Base-by-base conservation (phyloP, 2,329 filamentous ascomycete genomes). In the Beauveria scarabaeidicola region DNA sequence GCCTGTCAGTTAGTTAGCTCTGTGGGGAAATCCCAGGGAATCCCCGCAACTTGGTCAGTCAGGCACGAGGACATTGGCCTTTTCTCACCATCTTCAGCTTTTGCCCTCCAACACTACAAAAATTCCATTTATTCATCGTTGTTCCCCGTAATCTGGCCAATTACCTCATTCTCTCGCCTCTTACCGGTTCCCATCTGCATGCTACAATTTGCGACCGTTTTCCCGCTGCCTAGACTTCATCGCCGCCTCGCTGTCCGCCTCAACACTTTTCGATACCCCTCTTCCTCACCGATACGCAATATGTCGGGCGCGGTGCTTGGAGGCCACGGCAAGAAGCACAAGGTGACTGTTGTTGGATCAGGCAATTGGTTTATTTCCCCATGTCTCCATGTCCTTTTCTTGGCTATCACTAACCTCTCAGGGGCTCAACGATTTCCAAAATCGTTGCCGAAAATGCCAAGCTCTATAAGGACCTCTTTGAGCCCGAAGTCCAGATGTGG, bases 381-480 rank as follows among this genome's bases (percentile, higher is more conserved):
- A 6, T 40, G 52, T 19, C 7, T n/a, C 61, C 3, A 3, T 25
- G 27, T 19, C 13, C 15, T 52, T 13, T 19, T 21, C 25, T 13
- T 36, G 51, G 23, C n/a, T 43, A 17, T 19, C 50, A 19, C 47
- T 50, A 15, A 2, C 29, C 32, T 21, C 9, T 13, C 15, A 94
- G 90, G 92, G 94, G 94, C 68, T 96, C 91, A 62, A 96, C 94
- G 61, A 97, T 99, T 75, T 87, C 92, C 72, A 99, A 99, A 77
- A 95, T 99, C 63, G 84, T 97, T 56, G 92, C 92, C 66, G 93
- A 99, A 75, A 99, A 96, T 77, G 89, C 91, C 41, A 84, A 82
- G 63, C 85, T 82, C 64, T 81, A 96, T 75, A 81, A 86, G 10
- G 82, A 91, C 32, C 71, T 97, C 48, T 99, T 97, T 71, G 90